These are phyloP conservation scores for Cladosporium sp. DNA, from an alignment of 2,329 filamentous ascomycete species.

Conservation along the genomic window DNA sequence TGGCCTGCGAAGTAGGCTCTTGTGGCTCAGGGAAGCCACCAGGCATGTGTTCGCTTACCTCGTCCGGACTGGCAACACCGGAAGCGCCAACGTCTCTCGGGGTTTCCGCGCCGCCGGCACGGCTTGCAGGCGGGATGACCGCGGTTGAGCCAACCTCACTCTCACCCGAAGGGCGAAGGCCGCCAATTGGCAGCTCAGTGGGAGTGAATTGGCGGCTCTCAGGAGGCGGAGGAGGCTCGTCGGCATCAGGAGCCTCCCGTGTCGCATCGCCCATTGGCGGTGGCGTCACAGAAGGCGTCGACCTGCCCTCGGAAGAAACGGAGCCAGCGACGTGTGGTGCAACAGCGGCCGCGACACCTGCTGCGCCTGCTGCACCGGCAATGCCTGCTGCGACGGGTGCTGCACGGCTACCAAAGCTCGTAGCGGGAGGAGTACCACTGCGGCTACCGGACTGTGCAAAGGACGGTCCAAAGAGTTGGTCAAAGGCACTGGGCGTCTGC, in stretches of 20 bases:
- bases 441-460: slow-evolving; percentile 25
- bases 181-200: slow-evolving; percentile 64
- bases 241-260: slow-evolving; percentile 43
- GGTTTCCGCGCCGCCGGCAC: slow-evolving; percentile 24
- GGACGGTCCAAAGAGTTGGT: slow-evolving; percentile 35
- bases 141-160: slow-evolving; percentile 52
- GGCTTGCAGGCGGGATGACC: slow-evolving; percentile 28
- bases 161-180: slow-evolving; percentile 43
- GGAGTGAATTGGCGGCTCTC: slow-evolving; percentile 74
- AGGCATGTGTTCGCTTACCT: slow-evolving; percentile 33
- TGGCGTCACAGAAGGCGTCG: slow-evolving; percentile 59
- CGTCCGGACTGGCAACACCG: neutral
- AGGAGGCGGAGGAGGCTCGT: slow-evolving; percentile 60
- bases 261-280: slow-evolving; percentile 43
- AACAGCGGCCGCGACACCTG: slow-evolving; percentile 33
- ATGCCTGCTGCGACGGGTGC: slow-evolving; percentile 17
- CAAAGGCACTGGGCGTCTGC: slow-evolving; percentile 32
- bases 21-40: slow-evolving; percentile 41
- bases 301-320: slow-evolving; percentile 35
- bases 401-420: slow-evolving; percentile 24
- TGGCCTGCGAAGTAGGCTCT: neutral
- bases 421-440: slow-evolving; percentile 26
- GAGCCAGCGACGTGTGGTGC: neutral
- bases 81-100: slow-evolving; percentile 17
- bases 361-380: slow-evolving; percentile 37